A percentile compares a stretch with the other conserved stretches of the same genome.
These are phyloP conservation scores for Kwoniella dendrophila DNA, from an alignment of 768 basidiomycete genomes.

Conservation along the genomic window DNA sequence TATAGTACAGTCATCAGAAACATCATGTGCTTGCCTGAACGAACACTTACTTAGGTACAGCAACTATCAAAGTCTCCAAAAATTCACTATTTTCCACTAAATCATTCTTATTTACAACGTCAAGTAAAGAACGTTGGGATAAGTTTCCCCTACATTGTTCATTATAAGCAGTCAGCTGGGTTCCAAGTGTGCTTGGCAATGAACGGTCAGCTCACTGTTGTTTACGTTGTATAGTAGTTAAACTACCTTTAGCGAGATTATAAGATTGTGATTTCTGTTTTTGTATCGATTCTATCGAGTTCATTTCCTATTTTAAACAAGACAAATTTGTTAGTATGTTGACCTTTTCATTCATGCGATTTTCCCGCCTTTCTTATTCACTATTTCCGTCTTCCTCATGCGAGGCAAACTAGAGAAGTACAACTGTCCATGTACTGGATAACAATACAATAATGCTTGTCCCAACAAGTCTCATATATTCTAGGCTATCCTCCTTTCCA, in stretches of 20 bases:
- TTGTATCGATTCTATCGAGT: slow-evolving; percentile 89
- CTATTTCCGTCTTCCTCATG: too few species aligned
- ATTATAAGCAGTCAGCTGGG: background rate
- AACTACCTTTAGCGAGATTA: slow-evolving; percentile 87
- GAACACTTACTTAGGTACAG: slow-evolving; percentile 80
- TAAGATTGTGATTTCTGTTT: slow-evolving; percentile 89
- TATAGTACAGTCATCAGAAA: too few species aligned
- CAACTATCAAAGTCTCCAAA: slow-evolving; percentile 86
- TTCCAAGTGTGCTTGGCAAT: background rate
- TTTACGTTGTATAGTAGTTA: slow-evolving; percentile 91
- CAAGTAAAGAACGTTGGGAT: slow-evolving; percentile 82
- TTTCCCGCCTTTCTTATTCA: too few species aligned
- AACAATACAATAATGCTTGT: too few species aligned
- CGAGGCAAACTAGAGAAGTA: too few species aligned
- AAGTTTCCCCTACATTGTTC: slow-evolving; percentile 83
- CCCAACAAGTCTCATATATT: too few species aligned
- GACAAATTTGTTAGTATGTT: too few species aligned
- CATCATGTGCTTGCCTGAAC: background rate
- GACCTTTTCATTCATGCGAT: too few species aligned
- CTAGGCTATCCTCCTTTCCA: too few species aligned
- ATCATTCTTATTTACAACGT: slow-evolving; percentile 78
- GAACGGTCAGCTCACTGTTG: slow-evolving; percentile 67
- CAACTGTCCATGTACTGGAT: too few species aligned
- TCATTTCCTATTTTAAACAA: slow-evolving; percentile 71
- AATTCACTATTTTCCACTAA: slow-evolving; percentile 89